Percentiles rank a stretch among this genome's conserved stretches.
phyloP scores from a whole-genome alignment of 179 eudicot species.

The Amaranthus tricolor region DNA sequence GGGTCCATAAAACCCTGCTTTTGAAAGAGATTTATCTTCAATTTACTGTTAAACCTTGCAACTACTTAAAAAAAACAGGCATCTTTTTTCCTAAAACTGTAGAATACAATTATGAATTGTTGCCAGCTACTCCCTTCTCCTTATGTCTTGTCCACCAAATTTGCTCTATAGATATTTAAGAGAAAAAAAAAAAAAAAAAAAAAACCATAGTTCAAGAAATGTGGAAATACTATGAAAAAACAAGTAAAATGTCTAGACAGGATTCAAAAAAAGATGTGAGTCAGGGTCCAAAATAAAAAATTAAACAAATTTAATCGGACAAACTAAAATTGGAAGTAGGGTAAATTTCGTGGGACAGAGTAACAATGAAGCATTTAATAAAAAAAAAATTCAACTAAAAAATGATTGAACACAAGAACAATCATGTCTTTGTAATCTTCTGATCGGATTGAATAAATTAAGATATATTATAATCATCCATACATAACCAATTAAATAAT shows the following conservation, averaged over 20 bases:
- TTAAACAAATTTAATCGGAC: too few relatives aligned
- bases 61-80: neutral
- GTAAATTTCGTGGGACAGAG: constrained; percentile 18
- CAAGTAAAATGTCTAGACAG: neutral
- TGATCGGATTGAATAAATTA: neutral
- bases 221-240: too few relatives aligned
- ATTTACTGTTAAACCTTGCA: neutral
- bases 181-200: too few relatives aligned
- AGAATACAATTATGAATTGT: neutral
- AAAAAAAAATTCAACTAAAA: constrained; percentile 7
- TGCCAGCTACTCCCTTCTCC: neutral
- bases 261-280: constrained; percentile 6
- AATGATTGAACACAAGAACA: constrained; percentile 2
- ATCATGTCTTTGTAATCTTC: neutral
- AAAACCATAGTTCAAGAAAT: too few relatives aligned
- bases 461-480: neutral
- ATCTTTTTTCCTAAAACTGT: constrained; percentile 7
- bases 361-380: constrained; percentile 1
- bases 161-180: too few relatives aligned
- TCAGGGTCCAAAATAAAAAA: too few relatives aligned
- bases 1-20: constrained; percentile 7
- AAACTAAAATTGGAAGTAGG: too few relatives aligned
- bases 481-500: neutral
- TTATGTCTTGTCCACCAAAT: too few relatives aligned
- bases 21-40: constrained; percentile 10